Conservation (phyloP, 306 rosid genomes). For the Quercus robur region DNA sequence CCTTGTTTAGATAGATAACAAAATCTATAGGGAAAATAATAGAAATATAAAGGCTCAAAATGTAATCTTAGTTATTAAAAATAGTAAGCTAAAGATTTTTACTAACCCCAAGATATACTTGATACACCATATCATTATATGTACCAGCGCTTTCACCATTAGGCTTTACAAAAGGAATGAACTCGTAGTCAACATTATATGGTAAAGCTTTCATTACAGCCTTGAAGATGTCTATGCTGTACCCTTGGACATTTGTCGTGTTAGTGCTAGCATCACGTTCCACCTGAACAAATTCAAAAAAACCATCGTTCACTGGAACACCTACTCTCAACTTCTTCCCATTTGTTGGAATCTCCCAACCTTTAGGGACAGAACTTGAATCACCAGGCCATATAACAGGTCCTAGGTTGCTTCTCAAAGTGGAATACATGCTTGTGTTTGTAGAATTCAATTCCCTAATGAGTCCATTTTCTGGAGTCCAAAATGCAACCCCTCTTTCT, state of each 20-base stretch:
- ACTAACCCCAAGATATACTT: slow-evolving; percentile 30
- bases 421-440: not conserved
- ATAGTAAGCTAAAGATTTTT: too few species aligned
- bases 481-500: not conserved
- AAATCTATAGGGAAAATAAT: too few species aligned
- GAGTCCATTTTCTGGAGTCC: slow-evolving; percentile 18
- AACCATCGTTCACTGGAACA: slow-evolving; percentile 31
- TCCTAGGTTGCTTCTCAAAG: slow-evolving; percentile 5
- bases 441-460: not conserved
- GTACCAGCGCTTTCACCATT: slow-evolving; percentile 11
- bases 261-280: slow-evolving; percentile 1
- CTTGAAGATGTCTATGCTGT: slow-evolving; percentile 32
- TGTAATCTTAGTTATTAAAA: not conserved
- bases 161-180: slow-evolving; percentile 22
- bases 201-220: slow-evolving; percentile 23
- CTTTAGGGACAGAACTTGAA: slow-evolving; percentile 21
- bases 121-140: slow-evolving; percentile 28
- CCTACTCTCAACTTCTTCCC: slow-evolving; percentile 28
- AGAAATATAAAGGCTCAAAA: too few species aligned
- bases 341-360: slow-evolving; percentile 35
- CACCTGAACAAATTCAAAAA: slow-evolving; percentile 23
- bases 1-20: not conserved
- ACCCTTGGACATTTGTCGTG: slow-evolving; percentile 2
- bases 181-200: slow-evolving; percentile 21
- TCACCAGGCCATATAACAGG: slow-evolving; percentile 43